Percentiles rank a stretch among this genome's conserved stretches.
These are phyloP conservation scores for Penicillium hordei DNA, from an alignment of 2,329 filamentous ascomycete species.

Conservation along the genomic window DNA sequence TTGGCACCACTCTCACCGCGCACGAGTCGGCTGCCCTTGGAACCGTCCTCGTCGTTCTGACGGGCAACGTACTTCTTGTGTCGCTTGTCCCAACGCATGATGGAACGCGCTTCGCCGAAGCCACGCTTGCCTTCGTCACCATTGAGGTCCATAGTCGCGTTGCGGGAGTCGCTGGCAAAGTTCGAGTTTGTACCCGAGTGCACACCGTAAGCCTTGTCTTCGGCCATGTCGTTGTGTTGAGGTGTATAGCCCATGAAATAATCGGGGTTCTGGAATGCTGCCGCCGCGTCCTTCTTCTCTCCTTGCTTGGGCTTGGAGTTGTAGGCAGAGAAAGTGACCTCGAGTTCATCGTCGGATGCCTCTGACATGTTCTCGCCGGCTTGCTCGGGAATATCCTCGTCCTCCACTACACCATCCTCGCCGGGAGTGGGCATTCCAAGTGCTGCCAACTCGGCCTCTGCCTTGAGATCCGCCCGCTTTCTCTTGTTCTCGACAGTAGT, in stretches of 20 bases:
- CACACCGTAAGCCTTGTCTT: conserved; percentile 91
- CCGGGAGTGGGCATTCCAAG: conserved; percentile 30
- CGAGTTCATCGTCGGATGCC: conserved; percentile 63
- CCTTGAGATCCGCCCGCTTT: conserved; percentile 35
- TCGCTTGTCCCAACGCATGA: conserved; percentile 96
- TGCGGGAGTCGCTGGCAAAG: conserved; percentile 85
- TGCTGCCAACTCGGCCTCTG: conserved; percentile 27
- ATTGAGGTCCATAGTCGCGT: conserved; percentile 85
- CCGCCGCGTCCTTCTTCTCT: conserved; percentile 53
- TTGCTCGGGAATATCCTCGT: conserved; percentile 41
- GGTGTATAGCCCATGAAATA: conserved; percentile 97
- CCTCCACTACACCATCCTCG: conserved; percentile 35
- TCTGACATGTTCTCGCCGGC: conserved; percentile 55
- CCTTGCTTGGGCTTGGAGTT: conserved; percentile 43
- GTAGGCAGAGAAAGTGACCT: conserved; percentile 68
- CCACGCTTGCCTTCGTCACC: conserved; percentile 78
- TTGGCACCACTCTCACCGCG: conserved; percentile 90
- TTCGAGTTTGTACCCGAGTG: conserved; percentile 74
- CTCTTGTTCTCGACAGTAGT: conserved; percentile 45
- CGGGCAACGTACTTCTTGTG: conserved; percentile 90
- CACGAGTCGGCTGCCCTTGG: conserved; percentile 71
- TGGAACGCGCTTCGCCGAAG: conserved; percentile 73
- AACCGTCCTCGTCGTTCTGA: conserved; percentile 93
- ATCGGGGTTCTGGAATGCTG: conserved; percentile 76
- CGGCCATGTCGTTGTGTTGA: conserved; percentile 72